These are phyloP conservation scores for Vaccinium corymbosum DNA, from an alignment of 148 eudicot genomes.

Conservation along the genomic window DNA sequence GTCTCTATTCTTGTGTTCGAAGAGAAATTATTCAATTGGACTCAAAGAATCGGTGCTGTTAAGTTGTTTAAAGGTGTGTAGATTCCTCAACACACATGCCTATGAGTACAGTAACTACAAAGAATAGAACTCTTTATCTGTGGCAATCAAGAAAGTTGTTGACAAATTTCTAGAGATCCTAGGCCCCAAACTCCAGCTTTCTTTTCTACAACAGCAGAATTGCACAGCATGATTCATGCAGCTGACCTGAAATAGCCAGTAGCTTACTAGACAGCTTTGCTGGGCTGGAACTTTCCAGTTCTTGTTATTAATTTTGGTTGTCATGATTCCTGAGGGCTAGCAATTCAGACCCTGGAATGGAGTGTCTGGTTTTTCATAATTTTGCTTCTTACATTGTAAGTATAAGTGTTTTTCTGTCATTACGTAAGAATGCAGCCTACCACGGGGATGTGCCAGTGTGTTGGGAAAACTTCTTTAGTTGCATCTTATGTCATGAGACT, in stretches of 20 bases:
- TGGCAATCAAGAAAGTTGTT: neutral
- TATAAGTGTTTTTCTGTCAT: neutral
- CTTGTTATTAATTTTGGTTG: neutral
- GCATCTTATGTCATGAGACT: neutral
- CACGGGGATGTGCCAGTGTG: neutral
- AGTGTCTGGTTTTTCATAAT: neutral
- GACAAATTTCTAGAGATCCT: neutral
- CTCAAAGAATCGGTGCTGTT: neutral
- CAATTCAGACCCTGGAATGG: neutral
- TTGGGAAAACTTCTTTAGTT: neutral
- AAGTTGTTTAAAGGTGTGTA: neutral
- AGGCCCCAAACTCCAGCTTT: neutral
- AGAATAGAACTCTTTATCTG: neutral
- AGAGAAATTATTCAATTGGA: neutral
- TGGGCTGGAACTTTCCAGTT: constrained; percentile 7
- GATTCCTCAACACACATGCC: neutral
- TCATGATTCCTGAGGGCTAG: neutral
- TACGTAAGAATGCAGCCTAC: neutral
- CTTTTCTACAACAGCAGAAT: neutral
- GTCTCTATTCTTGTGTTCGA: neutral
- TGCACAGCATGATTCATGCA: constrained; percentile 1
- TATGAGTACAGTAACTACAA: neutral
- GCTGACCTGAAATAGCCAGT: neutral
- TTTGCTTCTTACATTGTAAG: neutral
- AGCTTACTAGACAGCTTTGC: neutral